phyloP scores from a whole-genome alignment of 345 rosid species.

The Excoecaria cochinchinensis region DNA sequence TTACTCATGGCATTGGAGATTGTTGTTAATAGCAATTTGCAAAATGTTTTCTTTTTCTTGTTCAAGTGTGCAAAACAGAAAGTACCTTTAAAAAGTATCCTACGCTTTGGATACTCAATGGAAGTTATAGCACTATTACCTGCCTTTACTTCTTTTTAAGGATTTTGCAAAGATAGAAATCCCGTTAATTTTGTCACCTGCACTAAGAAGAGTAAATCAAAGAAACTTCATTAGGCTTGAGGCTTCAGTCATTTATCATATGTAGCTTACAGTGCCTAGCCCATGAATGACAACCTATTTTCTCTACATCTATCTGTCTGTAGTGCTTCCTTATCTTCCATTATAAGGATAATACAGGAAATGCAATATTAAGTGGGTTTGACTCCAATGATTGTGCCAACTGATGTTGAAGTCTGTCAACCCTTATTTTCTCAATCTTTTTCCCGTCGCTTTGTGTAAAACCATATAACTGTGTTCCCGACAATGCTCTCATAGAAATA shows the following conservation, averaged over 20 bases:
- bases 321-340: not conserved
- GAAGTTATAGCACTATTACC: not conserved
- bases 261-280: not conserved
- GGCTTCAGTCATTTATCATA: not conserved
- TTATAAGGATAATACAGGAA: not conserved
- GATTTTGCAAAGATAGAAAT: too few relatives aligned
- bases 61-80: not conserved
- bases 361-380: not conserved
- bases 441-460: too few relatives aligned
- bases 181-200: not conserved
- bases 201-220: not conserved
- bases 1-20: not conserved
- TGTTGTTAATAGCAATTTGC: not conserved
- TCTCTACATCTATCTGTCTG: not conserved
- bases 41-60: not conserved
- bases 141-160: not conserved
- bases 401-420: not conserved
- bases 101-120: not conserved
- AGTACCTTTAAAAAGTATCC: not conserved
- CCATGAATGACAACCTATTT: not conserved
- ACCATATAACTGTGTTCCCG: not conserved
- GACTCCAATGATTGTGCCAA: not conserved
- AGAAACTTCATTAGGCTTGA: not conserved
- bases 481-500: not conserved
- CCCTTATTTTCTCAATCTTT: not conserved